phyloP scores from a whole-genome alignment of 1,284 basidiomycete genomes.

The Heterobasidion parviporum region DNA sequence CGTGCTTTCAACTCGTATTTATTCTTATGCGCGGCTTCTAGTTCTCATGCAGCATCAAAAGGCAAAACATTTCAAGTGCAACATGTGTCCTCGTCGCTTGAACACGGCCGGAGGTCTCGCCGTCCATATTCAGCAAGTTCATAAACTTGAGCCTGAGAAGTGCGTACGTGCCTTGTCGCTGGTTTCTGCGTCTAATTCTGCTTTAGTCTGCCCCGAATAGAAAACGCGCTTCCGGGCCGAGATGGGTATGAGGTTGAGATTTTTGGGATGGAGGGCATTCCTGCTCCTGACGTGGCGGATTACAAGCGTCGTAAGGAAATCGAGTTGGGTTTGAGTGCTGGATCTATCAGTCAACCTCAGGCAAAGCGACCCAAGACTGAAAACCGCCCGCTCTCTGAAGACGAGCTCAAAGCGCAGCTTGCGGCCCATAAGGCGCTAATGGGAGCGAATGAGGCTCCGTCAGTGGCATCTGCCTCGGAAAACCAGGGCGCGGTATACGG shows the following conservation, averaged over 20 bases:
- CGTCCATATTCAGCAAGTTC: constrained; percentile 98
- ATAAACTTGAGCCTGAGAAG: constrained; percentile 97
- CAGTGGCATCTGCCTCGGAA: constrained; percentile 26
- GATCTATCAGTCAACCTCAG: constrained; percentile 70
- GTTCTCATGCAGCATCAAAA: constrained; percentile 99
- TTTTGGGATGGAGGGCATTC: constrained; percentile 99
- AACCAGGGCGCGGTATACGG: constrained; percentile 53
- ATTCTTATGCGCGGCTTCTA: constrained; percentile 21
- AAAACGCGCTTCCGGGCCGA: constrained; percentile 92
- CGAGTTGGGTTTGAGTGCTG: constrained; percentile 79
- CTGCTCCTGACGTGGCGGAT: constrained; percentile 87
- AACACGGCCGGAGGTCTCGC: constrained; percentile 97
- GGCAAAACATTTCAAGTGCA: constrained; percentile 98
- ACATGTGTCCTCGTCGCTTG: constrained; percentile 89
- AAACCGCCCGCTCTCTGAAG: constrained; percentile 74
- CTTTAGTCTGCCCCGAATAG: constrained; percentile 70
- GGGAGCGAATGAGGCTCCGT: constrained; percentile 50
- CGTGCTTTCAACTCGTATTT: not conserved
- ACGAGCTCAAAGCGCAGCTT: constrained; percentile 79
- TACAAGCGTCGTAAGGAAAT: constrained; percentile 93
- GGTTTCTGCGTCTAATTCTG: constrained; percentile 9
- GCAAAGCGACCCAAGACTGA: constrained; percentile 80
- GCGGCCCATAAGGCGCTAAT: constrained; percentile 90
- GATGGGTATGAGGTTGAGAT: constrained; percentile 99
- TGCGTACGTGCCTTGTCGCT: constrained; percentile 29